Conservation (phyloP, 768 basidiomycete genomes). For the Russula sp. region DNA sequence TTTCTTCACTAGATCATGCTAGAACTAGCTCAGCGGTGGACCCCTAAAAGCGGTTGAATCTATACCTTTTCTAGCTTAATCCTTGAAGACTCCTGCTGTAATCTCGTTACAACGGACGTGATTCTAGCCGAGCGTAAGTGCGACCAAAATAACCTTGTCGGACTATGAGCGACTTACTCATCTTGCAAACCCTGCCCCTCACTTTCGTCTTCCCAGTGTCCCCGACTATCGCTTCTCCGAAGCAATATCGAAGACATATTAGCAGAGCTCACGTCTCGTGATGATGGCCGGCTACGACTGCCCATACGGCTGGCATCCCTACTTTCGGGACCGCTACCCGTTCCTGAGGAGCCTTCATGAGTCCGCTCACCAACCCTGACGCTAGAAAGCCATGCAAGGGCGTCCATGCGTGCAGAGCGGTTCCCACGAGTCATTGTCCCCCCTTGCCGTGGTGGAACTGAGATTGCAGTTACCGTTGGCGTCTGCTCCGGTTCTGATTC, state of each 20-base stretch:
- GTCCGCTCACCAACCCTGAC: slow-evolving; percentile 54
- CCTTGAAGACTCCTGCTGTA: slow-evolving; percentile 48
- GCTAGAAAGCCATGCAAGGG: slow-evolving; percentile 65
- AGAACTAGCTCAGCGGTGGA: slow-evolving; percentile 3
- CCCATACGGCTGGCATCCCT: slow-evolving; percentile 43
- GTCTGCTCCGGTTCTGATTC: slow-evolving; percentile 24
- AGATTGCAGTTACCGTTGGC: slow-evolving; percentile 21
- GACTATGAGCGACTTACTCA: slow-evolving; percentile 46
- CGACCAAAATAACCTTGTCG: neutral
- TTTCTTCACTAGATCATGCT: slow-evolving; percentile 66
- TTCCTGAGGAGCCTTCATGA: slow-evolving; percentile 51
- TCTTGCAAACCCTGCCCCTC: slow-evolving; percentile 57
- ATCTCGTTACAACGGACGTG: slow-evolving; percentile 61
- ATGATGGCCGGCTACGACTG: slow-evolving; percentile 33
- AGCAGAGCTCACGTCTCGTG: slow-evolving; percentile 15
- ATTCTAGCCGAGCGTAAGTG: slow-evolving; percentile 44
- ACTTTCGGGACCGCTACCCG: slow-evolving; percentile 44
- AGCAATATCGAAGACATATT: slow-evolving; percentile 19
- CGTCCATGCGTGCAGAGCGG: slow-evolving; percentile 51
- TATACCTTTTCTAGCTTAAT: slow-evolving; percentile 81
- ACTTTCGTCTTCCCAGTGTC: slow-evolving; percentile 33
- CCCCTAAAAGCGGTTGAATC: neutral
- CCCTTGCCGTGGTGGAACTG: slow-evolving; percentile 19
- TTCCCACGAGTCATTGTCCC: slow-evolving; percentile 45
- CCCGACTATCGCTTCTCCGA: slow-evolving; percentile 45